Evolutionary conservation across 1,284 basidiomycete genomes (phyloP).

Genomic region (Bondarzewia mesenterica): DNA sequence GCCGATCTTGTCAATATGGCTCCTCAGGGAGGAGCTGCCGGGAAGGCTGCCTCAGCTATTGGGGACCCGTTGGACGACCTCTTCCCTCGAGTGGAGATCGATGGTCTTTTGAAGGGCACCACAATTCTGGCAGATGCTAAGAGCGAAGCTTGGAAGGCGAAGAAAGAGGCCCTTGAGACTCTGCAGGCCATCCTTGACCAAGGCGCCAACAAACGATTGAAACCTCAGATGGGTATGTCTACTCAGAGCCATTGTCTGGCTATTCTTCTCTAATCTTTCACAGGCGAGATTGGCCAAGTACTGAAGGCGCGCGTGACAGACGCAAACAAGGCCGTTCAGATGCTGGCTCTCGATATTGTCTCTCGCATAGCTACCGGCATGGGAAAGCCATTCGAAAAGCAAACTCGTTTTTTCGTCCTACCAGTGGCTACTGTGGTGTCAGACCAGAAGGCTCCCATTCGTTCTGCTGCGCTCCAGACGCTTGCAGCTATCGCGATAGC

Average conservation of each 20-base stretch:
- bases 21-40: constrained; percentile 25
- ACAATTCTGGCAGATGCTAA: constrained; percentile 77
- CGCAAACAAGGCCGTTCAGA: constrained; percentile 91
- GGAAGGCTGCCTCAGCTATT: constrained; percentile 26
- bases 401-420: constrained; percentile 68
- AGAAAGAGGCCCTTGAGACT: constrained; percentile 91
- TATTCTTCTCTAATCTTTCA: constrained; percentile 6
- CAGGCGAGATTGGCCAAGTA: constrained; percentile 85
- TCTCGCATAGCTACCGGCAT: constrained; percentile 87
- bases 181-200: constrained; percentile 82
- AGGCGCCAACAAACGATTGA: constrained; percentile 87
- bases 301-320: constrained; percentile 88
- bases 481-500: constrained; percentile 82
- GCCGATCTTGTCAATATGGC: constrained; percentile 60
- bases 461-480: constrained; percentile 71
- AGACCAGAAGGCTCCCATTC: constrained; percentile 89
- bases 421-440: constrained; percentile 83
- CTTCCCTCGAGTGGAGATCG: constrained; percentile 92
- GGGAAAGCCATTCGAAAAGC: constrained; percentile 93
- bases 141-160: constrained; percentile 94
- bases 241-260: neutral
- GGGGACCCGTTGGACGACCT: constrained; percentile 84
- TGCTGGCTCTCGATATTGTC: constrained; percentile 85
- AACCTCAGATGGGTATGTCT: constrained; percentile 77
- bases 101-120: constrained; percentile 80